Conservation (phyloP, 202 grass and related monocot genomes). For the Cymbopogon flexuosus region DNA sequence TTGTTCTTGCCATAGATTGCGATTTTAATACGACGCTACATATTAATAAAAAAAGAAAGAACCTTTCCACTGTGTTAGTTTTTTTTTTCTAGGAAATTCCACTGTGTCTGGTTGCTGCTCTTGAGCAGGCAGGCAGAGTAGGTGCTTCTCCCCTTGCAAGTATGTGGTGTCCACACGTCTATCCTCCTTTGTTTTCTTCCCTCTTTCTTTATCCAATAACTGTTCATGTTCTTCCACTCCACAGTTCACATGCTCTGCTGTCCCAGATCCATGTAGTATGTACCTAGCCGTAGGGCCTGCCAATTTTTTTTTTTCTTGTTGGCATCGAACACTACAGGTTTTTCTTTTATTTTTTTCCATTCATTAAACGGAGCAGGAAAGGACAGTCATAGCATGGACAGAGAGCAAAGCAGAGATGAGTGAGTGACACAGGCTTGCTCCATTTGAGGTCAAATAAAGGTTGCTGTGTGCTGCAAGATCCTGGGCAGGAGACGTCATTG, state of each 20-base stretch:
- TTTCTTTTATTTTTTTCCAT: background rate
- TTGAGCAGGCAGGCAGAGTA: background rate
- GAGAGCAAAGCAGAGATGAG: too few species aligned
- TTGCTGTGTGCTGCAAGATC: slow-evolving; percentile 20
- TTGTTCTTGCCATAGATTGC: background rate
- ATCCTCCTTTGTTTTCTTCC: background rate
- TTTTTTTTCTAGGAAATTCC: background rate
- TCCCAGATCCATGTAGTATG: background rate
- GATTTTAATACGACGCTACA: background rate
- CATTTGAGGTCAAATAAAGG: slow-evolving; percentile 5
- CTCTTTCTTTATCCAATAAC: background rate
- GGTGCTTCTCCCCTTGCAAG: slow-evolving; percentile 6
- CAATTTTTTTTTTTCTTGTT: background rate
- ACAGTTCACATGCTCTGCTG: background rate
- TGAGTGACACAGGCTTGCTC: background rate
- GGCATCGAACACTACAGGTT: background rate
- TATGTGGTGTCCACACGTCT: slow-evolving; percentile 14
- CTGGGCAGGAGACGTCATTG: slow-evolving; percentile 2
- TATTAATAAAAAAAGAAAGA: background rate
- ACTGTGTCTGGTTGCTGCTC: slow-evolving; percentile 16
- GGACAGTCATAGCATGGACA: background rate
- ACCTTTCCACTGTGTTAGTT: background rate
- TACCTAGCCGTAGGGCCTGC: background rate
- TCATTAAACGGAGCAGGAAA: background rate
- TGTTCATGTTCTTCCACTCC: background rate